Evolutionary conservation across 495 filamentous ascomycete genomes (phyloP).

Genomic region (Annulohypoxylon nitens): DNA sequence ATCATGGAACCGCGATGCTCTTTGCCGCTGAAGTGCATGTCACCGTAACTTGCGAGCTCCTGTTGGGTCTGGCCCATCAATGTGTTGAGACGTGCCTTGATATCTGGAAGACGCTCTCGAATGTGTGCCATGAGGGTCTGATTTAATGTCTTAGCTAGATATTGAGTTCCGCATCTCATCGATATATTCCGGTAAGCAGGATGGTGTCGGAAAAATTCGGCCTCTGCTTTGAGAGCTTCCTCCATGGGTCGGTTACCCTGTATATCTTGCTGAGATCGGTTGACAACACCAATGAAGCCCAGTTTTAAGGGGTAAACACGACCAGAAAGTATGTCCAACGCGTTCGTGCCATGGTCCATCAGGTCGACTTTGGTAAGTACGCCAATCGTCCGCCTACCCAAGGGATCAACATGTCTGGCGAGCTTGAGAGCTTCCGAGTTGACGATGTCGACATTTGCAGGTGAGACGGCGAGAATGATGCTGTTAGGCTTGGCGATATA

Average conservation of each 20-base stretch:
- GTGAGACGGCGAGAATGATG: conserved; percentile 96
- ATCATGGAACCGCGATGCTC: conserved; percentile 96
- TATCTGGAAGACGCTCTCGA: conserved; percentile 93
- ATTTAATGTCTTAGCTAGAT: conserved; percentile 94
- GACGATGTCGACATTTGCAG: conserved; percentile 97
- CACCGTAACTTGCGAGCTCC: conserved; percentile 97
- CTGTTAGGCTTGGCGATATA: conserved; percentile 99
- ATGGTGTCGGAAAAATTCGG: conserved; percentile 96
- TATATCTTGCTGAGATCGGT: conserved; percentile 98
- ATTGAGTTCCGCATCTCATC: conserved; percentile 92
- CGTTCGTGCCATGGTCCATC: conserved; percentile 99
- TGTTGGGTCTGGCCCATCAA: conserved; percentile 99
- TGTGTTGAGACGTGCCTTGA: conserved; percentile 97
- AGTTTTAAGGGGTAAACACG: conserved; percentile 97
- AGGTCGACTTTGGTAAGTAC: conserved; percentile 97
- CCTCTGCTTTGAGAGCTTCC: conserved; percentile 89
- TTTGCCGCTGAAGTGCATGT: conserved; percentile 97
- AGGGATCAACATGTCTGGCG: conserved; percentile 94
- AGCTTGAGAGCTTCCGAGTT: conserved; percentile 99
- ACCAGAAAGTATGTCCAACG: conserved; percentile 94
- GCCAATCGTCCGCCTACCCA: conserved; percentile 94
- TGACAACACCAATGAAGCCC: conserved; percentile 98
- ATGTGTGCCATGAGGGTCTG: conserved; percentile 96
- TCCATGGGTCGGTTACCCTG: conserved; percentile 92
- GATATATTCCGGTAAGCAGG: conserved; percentile 98